Evolutionary conservation across 2,329 filamentous ascomycete species (phyloP).

Genomic region (Penicillium oxalicum): DNA sequence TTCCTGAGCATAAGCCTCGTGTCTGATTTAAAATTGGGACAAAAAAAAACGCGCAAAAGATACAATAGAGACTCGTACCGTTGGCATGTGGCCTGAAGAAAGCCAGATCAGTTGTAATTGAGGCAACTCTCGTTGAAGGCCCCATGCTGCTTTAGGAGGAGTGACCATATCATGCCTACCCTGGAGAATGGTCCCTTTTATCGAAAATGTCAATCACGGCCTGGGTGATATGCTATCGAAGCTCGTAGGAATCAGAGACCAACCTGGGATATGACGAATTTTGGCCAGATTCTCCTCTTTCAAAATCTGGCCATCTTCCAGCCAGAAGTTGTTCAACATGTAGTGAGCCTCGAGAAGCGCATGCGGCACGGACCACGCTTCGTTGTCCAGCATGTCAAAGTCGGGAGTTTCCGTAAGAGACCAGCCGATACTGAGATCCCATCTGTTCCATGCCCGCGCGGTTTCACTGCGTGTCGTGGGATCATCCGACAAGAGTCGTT

Average conservation of each 20-base stretch:
- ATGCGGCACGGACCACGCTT: conserved; percentile 29
- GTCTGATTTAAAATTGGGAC: not conserved
- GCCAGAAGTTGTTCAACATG: conserved; percentile 38
- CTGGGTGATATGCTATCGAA: not conserved
- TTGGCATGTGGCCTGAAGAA: conserved; percentile 29
- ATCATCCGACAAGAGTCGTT: conserved; percentile 34
- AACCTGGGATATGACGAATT: conserved; percentile 33
- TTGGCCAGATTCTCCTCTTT: conserved; percentile 28
- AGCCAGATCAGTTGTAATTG: conserved; percentile 29
- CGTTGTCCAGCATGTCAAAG: conserved; percentile 26
- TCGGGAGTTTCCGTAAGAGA: conserved; percentile 18
- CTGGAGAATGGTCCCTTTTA: conserved; percentile 36
- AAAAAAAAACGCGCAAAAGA: too few relatives aligned
- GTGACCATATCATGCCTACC: conserved; percentile 45
- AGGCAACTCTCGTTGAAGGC: conserved; percentile 37
- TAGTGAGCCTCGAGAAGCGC: conserved; percentile 43
- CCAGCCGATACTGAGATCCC: conserved; percentile 29
- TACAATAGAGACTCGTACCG: conserved; percentile 4
- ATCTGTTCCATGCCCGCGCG: conserved; percentile 34
- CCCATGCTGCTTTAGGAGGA: conserved; percentile 41
- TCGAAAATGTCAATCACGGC: not conserved
- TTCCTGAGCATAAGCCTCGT: not conserved
- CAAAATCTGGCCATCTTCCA: conserved; percentile 40
- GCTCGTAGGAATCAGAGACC: not conserved
- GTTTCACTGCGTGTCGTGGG: conserved; percentile 23